These are phyloP conservation scores for Phytophthora macrochlamydospora DNA, from an alignment of 352 stramenopile species.

Conservation along the genomic window DNA sequence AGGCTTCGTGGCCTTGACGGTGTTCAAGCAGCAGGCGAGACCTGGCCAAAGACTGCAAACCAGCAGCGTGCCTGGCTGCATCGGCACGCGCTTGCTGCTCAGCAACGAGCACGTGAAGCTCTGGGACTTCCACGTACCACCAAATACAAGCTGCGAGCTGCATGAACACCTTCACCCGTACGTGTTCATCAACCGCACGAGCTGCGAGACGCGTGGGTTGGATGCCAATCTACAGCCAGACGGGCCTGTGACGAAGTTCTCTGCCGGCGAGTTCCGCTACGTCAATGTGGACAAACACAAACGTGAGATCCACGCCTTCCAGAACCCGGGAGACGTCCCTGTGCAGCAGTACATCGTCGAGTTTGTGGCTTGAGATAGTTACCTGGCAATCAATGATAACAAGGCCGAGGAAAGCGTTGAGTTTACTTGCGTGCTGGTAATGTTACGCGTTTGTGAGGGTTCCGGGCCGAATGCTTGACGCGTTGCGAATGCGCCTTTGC, in stretches of 20 bases:
- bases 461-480: conserved; percentile 4
- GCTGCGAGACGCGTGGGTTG: conserved; percentile 33
- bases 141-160: conserved; percentile 31
- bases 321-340: conserved; percentile 22
- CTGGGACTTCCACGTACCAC: conserved; percentile 46
- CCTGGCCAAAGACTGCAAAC: neutral
- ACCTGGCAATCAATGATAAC: neutral
- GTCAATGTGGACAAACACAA: conserved; percentile 34
- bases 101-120: conserved; percentile 41
- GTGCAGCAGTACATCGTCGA: conserved; percentile 52
- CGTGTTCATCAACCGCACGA: conserved; percentile 48
- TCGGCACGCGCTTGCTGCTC: conserved; percentile 41
- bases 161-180: conserved; percentile 48
- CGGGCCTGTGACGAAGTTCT: conserved; percentile 28
- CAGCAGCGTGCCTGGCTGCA: conserved; percentile 16
- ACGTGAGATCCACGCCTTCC: conserved; percentile 41
- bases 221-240: conserved; percentile 32
- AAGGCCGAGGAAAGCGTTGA: neutral
- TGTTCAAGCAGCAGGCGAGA: conserved; percentile 28
- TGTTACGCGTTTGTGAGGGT: neutral
- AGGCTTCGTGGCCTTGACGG: conserved; percentile 28
- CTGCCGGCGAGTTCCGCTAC: conserved; percentile 34
- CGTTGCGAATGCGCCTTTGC: neutral
- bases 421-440: neutral
- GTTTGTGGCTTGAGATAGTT: conserved; percentile 23